These are phyloP conservation scores for Effrenium voratum DNA, from an alignment of 73 alveolate species.

Conservation along the genomic window DNA sequence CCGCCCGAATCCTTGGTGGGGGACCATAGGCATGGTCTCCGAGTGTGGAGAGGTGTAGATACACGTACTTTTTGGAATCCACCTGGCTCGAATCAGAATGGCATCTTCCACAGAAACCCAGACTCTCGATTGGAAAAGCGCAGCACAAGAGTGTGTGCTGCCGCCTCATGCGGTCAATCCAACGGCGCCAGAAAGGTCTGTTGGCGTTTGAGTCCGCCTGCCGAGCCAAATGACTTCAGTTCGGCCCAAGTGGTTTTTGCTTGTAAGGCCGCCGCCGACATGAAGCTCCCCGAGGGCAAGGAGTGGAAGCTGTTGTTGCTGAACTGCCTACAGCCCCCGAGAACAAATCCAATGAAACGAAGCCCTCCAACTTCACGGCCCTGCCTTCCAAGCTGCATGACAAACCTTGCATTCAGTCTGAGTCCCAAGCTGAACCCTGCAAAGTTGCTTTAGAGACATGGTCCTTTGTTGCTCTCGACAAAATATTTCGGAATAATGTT, in stretches of 20 bases:
- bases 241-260: background rate
- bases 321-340: slow-evolving; percentile 45
- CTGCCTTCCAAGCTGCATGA: slow-evolving; percentile 78
- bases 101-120: too few relatives aligned
- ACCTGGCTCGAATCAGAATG: background rate
- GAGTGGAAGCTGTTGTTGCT: slow-evolving; percentile 94
- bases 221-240: background rate
- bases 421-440: too few relatives aligned
- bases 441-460: too few relatives aligned
- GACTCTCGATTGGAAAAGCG: background rate
- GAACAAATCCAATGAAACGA: too few relatives aligned
- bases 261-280: slow-evolving; percentile 27
- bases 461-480: too few relatives aligned
- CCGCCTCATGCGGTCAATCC: slow-evolving; percentile 62
- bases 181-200: slow-evolving; percentile 86
- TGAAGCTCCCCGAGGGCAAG: slow-evolving; percentile 86
- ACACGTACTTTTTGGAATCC: slow-evolving; percentile 80
- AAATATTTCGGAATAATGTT: too few relatives aligned
- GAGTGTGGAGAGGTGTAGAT: slow-evolving; percentile 1
- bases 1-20: too few relatives aligned
- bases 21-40: too few relatives aligned
- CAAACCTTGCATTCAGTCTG: slow-evolving; percentile 62
- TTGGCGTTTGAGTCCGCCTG: slow-evolving; percentile 57
- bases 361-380: too few relatives aligned
- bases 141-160: background rate